Base-by-base conservation (phyloP, 1,139 yeast genomes). In the Kurtzmaniella quercitrusa region DNA sequence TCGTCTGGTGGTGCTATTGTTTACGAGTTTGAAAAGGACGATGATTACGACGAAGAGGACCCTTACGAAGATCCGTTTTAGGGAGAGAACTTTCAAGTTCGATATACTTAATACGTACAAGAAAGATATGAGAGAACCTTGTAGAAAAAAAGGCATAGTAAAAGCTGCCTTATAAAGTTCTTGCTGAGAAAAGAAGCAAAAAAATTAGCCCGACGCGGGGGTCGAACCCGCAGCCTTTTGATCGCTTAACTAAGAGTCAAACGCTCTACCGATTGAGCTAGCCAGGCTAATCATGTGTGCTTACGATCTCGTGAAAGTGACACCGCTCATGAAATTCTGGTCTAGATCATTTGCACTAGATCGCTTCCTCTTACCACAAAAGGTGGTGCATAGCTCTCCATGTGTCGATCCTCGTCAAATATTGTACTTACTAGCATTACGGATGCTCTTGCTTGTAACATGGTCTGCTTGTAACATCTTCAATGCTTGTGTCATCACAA, bases 1-100 rank as follows among this genome's bases (percentile, higher is more conserved):
- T 88, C 93, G 24, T 57, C 65, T 18, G 95, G 96, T 34, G 79
- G 79, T 10, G 98, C 98, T 1, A 91, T 93, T 55, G 95, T 93
- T 11, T 93, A 91, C 58, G 94, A 91, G 58, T 91, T 82, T 58
- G 95, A 87, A 55, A 79, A 79, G 54, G 85, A 80, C 51, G 85
- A 91, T 60, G 98, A 91, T 59, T 91, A 90, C 54, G 98, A 93
- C 58, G 98, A 93, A 62, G 98, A 93, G 53, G 98, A 93, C 62
- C 97, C 98, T 0, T 91, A 84, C 55, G 98, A 93, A 59, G 98
- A 93, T 58, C 98, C 98, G 3, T 91, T 90, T 56, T 90, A 60
- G 27, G 60, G 27, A 9, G 36, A 12, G 12, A n/a, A 27, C 3
- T 27, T 23, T 23, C 7, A 23, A 7, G 11, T 23, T 8, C 27